Evolutionary conservation across 208 protist species (phyloP).

Genomic region (Trypanosoma vivax): DNA sequence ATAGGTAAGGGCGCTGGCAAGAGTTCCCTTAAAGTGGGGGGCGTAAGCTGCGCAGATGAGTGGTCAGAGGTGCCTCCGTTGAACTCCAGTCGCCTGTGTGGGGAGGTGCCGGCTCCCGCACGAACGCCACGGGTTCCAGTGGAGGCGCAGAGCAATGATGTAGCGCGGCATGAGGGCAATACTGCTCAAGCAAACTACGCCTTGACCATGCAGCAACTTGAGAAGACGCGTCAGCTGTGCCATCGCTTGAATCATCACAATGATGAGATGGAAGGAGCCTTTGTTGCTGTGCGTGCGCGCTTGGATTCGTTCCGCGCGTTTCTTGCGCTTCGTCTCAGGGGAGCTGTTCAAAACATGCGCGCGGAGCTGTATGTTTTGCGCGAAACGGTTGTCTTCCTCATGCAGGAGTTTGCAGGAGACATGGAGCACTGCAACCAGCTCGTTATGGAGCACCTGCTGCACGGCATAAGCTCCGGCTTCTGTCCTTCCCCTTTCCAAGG

Average conservation of each 20-base stretch:
- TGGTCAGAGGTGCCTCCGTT: too few relatives aligned
- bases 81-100: too few relatives aligned
- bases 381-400: constrained; percentile 33
- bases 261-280: constrained; percentile 23
- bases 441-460: not conserved
- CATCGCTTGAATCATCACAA: constrained; percentile 26
- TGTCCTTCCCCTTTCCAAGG: too few relatives aligned
- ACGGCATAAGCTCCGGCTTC: too few relatives aligned
- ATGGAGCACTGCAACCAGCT: constrained; percentile 5
- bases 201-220: constrained; percentile 26
- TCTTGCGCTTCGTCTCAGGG: constrained; percentile 24
- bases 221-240: constrained; percentile 25
- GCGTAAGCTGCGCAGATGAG: too few relatives aligned
- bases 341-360: constrained; percentile 28
- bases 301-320: constrained; percentile 11
- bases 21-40: too few relatives aligned
- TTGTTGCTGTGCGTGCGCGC: constrained; percentile 14
- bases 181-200: constrained; percentile 35
- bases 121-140: too few relatives aligned
- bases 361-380: constrained; percentile 28
- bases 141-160: too few relatives aligned
- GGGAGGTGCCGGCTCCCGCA: too few relatives aligned
- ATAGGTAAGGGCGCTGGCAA: too few relatives aligned
- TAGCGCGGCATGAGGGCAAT: too few relatives aligned
- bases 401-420: constrained; percentile 27